A percentile compares a stretch with the other conserved stretches of the same genome.
Evolutionary conservation across 2,329 filamentous ascomycete species (phyloP).

Genomic region (Colletotrichum neosansevieriae): DNA sequence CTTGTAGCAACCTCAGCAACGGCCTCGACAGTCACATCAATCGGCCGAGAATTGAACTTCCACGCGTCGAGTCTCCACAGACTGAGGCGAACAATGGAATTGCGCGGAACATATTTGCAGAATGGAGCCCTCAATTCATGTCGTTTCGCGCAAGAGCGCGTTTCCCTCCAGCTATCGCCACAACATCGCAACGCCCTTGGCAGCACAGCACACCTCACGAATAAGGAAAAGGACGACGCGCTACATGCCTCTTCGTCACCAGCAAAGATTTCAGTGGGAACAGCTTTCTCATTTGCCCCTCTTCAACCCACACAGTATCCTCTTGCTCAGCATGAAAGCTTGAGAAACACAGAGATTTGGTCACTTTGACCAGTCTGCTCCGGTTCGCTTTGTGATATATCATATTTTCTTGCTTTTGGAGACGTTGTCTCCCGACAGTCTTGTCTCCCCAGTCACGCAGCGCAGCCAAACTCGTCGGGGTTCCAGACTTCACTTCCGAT

Average conservation of each 20-base stretch:
- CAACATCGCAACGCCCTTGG: neutral
- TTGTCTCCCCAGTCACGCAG: neutral
- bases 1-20: too few species aligned
- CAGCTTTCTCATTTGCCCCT: too few species aligned
- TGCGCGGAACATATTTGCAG: too few species aligned
- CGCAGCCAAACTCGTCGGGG: neutral
- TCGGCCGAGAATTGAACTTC: too few species aligned
- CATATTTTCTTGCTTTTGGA: conserved; percentile 11
- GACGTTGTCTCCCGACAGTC: conserved; percentile 13
- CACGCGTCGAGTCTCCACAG: too few species aligned
- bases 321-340: neutral
- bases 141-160: neutral
- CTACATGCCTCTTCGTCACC: too few species aligned
- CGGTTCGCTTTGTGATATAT: conserved; percentile 11
- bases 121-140: too few species aligned
- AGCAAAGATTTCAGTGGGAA: too few species aligned
- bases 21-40: too few species aligned
- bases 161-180: neutral
- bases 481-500: conserved; percentile 11
- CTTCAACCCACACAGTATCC: neutral
- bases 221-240: too few species aligned
- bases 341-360: neutral
- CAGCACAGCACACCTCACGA: neutral
- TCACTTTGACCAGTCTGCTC: neutral
- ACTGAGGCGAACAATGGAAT: too few species aligned